Evolutionary conservation across 129 eudicot species (phyloP).

Genomic region (Deinandra increscens): DNA sequence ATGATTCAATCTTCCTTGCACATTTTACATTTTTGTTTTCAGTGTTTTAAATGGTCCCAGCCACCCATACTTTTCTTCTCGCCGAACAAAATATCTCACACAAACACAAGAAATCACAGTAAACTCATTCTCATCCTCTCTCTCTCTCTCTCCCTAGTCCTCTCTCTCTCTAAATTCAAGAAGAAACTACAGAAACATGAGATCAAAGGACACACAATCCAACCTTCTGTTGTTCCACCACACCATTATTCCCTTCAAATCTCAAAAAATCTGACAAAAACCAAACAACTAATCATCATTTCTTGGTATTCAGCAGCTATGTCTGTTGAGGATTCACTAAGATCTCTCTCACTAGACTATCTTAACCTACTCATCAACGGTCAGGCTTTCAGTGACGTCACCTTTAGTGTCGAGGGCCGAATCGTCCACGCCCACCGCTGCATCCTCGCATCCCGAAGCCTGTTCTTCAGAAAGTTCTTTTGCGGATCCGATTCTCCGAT

Average conservation of each 20-base stretch:
- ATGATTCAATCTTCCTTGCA: too few species aligned
- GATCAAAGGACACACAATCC: slow-evolving; percentile 5
- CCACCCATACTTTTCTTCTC: slow-evolving; percentile 31
- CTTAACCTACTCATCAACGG: slow-evolving; percentile 92
- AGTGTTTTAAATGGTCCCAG: slow-evolving; percentile 26
- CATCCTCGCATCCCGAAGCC: slow-evolving; percentile 86
- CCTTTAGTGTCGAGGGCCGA: slow-evolving; percentile 94
- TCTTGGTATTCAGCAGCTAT: slow-evolving; percentile 21
- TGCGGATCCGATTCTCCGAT: slow-evolving; percentile 31
- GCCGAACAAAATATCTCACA: slow-evolving; percentile 18
- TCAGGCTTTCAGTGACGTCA: slow-evolving; percentile 92
- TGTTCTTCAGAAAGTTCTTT: slow-evolving; percentile 85
- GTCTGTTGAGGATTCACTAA: slow-evolving; percentile 72
- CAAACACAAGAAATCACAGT: slow-evolving; percentile 27
- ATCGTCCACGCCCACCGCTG: slow-evolving; percentile 89
- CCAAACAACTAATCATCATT: background rate
- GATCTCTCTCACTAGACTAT: slow-evolving; percentile 88
- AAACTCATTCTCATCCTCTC: too few species aligned
- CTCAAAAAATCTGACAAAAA: background rate
- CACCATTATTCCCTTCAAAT: background rate
- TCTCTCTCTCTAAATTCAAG: slow-evolving; percentile 12
- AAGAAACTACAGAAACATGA: slow-evolving; percentile 30
- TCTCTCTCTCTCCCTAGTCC: too few species aligned
- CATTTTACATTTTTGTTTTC: background rate
- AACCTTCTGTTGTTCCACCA: background rate